These are phyloP conservation scores for Capsella rubella DNA, from an alignment of 441 rosid genomes.

Conservation along the genomic window DNA sequence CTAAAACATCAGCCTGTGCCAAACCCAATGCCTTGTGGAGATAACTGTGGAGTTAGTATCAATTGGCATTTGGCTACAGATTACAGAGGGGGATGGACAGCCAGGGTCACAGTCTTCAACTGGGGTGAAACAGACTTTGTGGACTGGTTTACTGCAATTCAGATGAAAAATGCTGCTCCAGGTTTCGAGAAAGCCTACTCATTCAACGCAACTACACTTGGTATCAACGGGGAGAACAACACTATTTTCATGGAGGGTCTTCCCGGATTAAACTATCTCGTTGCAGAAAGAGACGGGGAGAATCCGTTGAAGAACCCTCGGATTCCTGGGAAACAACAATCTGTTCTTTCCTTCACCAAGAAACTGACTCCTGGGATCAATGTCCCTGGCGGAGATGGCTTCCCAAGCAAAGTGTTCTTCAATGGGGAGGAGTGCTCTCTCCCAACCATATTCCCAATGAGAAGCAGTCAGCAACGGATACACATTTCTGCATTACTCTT, in stretches of 20 bases:
- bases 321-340: constrained; percentile 94
- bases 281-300: constrained; percentile 67
- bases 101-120: constrained; percentile 90
- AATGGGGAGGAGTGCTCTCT: constrained; percentile 95
- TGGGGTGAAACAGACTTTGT: constrained; percentile 84
- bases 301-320: constrained; percentile 65
- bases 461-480: constrained; percentile 49
- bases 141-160: constrained; percentile 89
- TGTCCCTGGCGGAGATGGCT: constrained; percentile 81
- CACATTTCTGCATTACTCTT: constrained; percentile 40
- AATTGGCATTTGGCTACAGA: constrained; percentile 93
- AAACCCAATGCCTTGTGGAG: constrained; percentile 88
- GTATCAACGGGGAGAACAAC: constrained; percentile 51
- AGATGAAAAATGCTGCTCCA: constrained; percentile 69
- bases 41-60: constrained; percentile 92
- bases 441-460: constrained; percentile 65
- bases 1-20: constrained; percentile 71
- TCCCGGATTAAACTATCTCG: constrained; percentile 77
- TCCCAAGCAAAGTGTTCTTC: constrained; percentile 88
- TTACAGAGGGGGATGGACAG: constrained; percentile 82
- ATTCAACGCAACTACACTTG: constrained; percentile 66
- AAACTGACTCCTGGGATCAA: constrained; percentile 70
- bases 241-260: constrained; percentile 84
- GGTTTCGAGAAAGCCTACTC: constrained; percentile 89
- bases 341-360: constrained; percentile 93